Evolutionary conservation across 1,139 yeast genomes (phyloP), one percentile per base, ranked within the genome.

Genomic region (Blastobotrys elegans): DNA sequence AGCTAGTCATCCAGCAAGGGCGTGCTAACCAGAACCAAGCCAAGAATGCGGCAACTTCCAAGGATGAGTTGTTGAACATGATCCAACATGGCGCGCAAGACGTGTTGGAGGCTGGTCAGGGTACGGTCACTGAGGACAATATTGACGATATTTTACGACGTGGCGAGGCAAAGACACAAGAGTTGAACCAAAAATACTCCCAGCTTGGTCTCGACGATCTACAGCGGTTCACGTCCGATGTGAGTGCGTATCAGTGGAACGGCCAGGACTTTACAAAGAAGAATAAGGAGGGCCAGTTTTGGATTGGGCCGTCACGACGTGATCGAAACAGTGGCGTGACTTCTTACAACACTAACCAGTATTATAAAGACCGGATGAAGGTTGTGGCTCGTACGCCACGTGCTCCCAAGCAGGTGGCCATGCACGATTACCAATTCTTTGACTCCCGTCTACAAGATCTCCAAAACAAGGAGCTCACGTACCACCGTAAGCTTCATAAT

Each of bases 21-120:
- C 73, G 96, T 55, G 62, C 67, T n/a, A 71, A 76, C 34, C 60
- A 72, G 41, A 75, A 77, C 47, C 79, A 79, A 14, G 77, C 74
- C 53, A 61, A 61, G 50, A 60, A 59, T 45, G 56, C 63, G 5
- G 51, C 62, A 6, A 74, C 76, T 16, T 71, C 81, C 8, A 87
- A 88, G 63, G 97, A 89, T 59, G 97, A 92, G 56, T 76, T 92
- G 57, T 72, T 92, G 33, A 85, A 87, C 38, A 92, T 92, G 98
- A 92, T 92, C 66, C 97, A 92, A 66, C 96, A 86, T 64, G 97
- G 98, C 54, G 98, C 97, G 1, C 82, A 84, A 57, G 81, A 83
- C 47, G 92, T 92, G 4, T 85, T 92, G 63, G 65, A 67, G 43
- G 67, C 75, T 24, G 67, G 71, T 32, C 68, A 56, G 30, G 58